A percentile compares a stretch with the other conserved stretches of the same genome.
Evolutionary conservation across 192 early-diverging fungal genomes (phyloP).

Genomic region (Umbelopsis ramanniana): DNA sequence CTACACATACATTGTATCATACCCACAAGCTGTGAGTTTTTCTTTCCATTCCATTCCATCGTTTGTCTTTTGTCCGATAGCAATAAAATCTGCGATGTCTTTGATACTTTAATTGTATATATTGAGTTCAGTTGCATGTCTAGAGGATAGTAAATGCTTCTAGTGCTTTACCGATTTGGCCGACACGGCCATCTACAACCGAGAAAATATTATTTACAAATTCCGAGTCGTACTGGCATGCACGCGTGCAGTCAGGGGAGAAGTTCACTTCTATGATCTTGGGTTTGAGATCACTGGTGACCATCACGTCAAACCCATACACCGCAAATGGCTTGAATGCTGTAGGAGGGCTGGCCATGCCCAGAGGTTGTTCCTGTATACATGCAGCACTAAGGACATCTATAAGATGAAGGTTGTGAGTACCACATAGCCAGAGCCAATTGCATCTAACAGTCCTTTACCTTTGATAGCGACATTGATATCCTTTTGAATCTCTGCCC

Average conservation of each 20-base stretch:
- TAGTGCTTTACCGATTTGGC: constrained; percentile 45
- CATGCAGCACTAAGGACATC: constrained; percentile 51
- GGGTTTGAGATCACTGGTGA: constrained; percentile 48
- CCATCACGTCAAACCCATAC: constrained; percentile 54
- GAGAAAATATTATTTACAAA: constrained; percentile 55
- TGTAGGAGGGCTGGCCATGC: constrained; percentile 31
- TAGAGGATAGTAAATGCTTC: constrained; percentile 46
- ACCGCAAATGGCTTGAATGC: constrained; percentile 46
- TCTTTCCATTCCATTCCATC: too few species aligned
- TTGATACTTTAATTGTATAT: background rate
- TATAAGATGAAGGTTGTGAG: background rate
- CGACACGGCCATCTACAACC: constrained; percentile 48
- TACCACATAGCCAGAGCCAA: background rate
- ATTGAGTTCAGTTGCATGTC: background rate
- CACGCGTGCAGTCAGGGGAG: constrained; percentile 49
- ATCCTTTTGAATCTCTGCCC: constrained; percentile 46
- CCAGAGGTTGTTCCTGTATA: constrained; percentile 46
- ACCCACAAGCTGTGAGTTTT: background rate
- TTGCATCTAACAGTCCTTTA: background rate
- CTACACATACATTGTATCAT: constrained; percentile 15
- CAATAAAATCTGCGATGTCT: too few species aligned
- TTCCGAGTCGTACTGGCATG: constrained; percentile 53
- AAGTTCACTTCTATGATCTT: constrained; percentile 51
- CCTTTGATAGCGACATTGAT: constrained; percentile 54
- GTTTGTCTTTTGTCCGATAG: too few species aligned